Base-by-base conservation (phyloP, 2,329 filamentous ascomycete species). In the Pyrenophora seminiperda region DNA sequence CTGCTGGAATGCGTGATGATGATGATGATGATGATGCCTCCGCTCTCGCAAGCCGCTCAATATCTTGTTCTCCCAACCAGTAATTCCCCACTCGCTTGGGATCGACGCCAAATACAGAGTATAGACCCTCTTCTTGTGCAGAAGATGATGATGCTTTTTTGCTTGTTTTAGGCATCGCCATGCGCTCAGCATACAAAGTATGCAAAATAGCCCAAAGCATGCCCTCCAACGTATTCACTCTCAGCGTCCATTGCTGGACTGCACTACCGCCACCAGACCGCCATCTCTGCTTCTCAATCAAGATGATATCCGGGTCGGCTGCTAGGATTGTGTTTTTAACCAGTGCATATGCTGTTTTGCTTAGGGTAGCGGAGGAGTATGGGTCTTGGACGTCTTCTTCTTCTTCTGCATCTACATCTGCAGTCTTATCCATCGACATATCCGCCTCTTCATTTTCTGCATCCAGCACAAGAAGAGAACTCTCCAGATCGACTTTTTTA, bases 231-330 rank as follows among this genome's bases (percentile, higher is more conserved):
- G 88, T 86, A 59, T 93, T 93, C 7, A 95, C 90, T 1, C 89
- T 79, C 32, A 94, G 69, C 3, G 90, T 93, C 90, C 90, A 95
- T 72, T 95, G 89, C 52, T 86, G 83, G 1, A 95, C 84, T 0
- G 84, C 81, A 0, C 82, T 75, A 0, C 76, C 79, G 7, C 87
- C 83, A n/a, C 79, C 81, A 2, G 84, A 86, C 2, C 90, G 85
- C 67, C 77, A 86, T 9, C 84, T 78, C 58, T 87, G 84, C 1
- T 82, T 77, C 62, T 87, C 84, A 49, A 95, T 91, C 1, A 94
- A 76, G 22, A 95, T 77, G 43, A 88, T 81, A 3, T 84, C 85
- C 0, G 90, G 89, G 0, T 77, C 69, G 47, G 85, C 78, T 3
- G 63, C 59, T 0, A 86, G 60, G 0, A 86, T 75, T 3, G 73